phyloP scores from a whole-genome alignment of 768 basidiomycete genomes.

The Suillus tomentosus region DNA sequence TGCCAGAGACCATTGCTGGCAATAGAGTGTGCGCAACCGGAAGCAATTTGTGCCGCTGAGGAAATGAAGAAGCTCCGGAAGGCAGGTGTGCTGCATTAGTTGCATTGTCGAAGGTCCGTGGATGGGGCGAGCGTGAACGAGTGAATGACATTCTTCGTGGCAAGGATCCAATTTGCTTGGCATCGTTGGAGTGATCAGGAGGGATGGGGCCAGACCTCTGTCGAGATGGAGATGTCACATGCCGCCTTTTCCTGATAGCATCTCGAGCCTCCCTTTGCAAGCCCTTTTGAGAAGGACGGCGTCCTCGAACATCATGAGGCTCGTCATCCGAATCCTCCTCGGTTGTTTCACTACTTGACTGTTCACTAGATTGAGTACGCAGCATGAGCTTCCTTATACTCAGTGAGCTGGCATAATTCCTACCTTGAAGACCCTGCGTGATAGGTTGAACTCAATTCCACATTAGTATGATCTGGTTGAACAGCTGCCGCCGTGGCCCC shows the following conservation, averaged over 20 bases:
- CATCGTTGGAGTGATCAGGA: conserved; percentile 33
- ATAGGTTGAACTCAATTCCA: conserved; percentile 86
- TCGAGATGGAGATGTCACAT: conserved; percentile 26
- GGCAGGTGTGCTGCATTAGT: conserved; percentile 39
- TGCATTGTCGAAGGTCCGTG: conserved; percentile 36
- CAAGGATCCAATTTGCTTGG: conserved; percentile 35
- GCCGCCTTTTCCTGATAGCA: conserved; percentile 31
- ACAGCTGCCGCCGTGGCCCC: conserved; percentile 17
- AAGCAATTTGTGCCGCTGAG: conserved; percentile 41
- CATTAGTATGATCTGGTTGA: conserved; percentile 32
- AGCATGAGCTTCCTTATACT: conserved; percentile 23
- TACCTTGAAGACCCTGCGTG: conserved; percentile 84
- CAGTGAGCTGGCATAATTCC: conserved; percentile 20
- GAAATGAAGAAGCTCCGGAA: conserved; percentile 42
- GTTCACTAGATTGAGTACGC: conserved; percentile 39
- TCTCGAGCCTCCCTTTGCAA: conserved; percentile 29
- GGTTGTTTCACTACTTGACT: conserved; percentile 51
- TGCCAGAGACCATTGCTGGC: conserved; percentile 49
- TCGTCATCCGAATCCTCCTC: conserved; percentile 64
- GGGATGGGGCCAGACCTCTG: conserved; percentile 27
- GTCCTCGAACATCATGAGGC: conserved; percentile 43
- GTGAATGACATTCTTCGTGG: conserved; percentile 55
- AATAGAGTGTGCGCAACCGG: conserved; percentile 39
- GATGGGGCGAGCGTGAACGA: conserved; percentile 71
- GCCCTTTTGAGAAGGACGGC: conserved; percentile 37